Percentiles rank a stretch among this genome's conserved stretches.
phyloP scores from a whole-genome alignment of 2,329 filamentous ascomycete species.

The Colletotrichum liriopes region DNA sequence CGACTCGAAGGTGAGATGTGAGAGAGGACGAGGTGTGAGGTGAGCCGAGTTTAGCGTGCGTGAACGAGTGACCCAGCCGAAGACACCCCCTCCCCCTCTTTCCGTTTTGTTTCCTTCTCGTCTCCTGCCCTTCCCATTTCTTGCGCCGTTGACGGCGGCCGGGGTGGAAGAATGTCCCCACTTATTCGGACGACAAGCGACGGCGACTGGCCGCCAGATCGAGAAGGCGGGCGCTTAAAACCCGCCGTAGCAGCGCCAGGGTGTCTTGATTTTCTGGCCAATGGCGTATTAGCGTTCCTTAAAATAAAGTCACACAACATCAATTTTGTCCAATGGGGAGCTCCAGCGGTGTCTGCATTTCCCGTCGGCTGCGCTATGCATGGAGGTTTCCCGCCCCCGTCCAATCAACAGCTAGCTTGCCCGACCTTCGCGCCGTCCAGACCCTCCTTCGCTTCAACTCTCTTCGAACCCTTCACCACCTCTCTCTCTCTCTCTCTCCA shows the following conservation, averaged over 20 bases:
- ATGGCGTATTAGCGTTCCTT: slow-evolving; percentile 46
- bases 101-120: slow-evolving; percentile 15
- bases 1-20: slow-evolving; percentile 15
- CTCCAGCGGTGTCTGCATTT: slow-evolving; percentile 7
- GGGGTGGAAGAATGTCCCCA: slow-evolving; percentile 3
- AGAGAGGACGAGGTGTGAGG: slow-evolving; percentile 27
- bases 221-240: slow-evolving; percentile 41
- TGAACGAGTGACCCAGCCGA: slow-evolving; percentile 14
- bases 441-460: slow-evolving; percentile 24
- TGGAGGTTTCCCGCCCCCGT: slow-evolving; percentile 11
- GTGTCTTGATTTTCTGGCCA: slow-evolving; percentile 44
- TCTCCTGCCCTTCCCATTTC: slow-evolving; percentile 23
- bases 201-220: slow-evolving; percentile 30
- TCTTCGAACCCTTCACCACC: slow-evolving; percentile 6
- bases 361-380: slow-evolving; percentile 33
- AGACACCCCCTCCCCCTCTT: slow-evolving; percentile 20
- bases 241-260: slow-evolving; percentile 20
- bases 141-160: slow-evolving; percentile 37
- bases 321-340: slow-evolving; percentile 51
- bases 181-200: slow-evolving; percentile 36
- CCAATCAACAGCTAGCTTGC: slow-evolving; percentile 26
- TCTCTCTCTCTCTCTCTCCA: neutral
- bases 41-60: slow-evolving; percentile 35
- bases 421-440: slow-evolving; percentile 38
- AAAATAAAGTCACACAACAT: slow-evolving; percentile 48